These are phyloP conservation scores for Saccharomyces hybrid DNA, from an alignment of 1,139 yeast species.

Conservation along the genomic window DNA sequence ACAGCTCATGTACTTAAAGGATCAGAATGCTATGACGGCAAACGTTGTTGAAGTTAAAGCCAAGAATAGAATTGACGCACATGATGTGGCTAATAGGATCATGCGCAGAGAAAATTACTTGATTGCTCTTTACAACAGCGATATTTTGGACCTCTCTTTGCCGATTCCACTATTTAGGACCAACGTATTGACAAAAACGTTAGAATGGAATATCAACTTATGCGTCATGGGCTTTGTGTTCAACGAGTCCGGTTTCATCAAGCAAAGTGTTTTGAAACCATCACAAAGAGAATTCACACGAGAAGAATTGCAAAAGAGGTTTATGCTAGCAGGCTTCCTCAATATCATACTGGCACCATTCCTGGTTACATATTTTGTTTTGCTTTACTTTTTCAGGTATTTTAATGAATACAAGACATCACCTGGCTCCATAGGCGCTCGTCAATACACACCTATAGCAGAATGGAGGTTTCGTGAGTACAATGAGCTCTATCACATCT, in stretches of 20 bases:
- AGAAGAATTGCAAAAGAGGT: slow-evolving; percentile 65
- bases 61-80: slow-evolving; percentile 75
- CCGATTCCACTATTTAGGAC: slow-evolving; percentile 37
- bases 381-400: slow-evolving; percentile 79
- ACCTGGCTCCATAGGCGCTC: slow-evolving; percentile 74
- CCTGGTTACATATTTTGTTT: slow-evolving; percentile 69
- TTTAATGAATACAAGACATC: slow-evolving; percentile 88
- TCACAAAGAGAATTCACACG: slow-evolving; percentile 60
- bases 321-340: slow-evolving; percentile 78
- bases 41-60: slow-evolving; percentile 54
- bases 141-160: slow-evolving; percentile 57
- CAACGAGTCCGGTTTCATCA: slow-evolving; percentile 77
- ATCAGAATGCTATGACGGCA: slow-evolving; percentile 59
- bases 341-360: slow-evolving; percentile 81
- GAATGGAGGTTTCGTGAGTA: slow-evolving; percentile 93
- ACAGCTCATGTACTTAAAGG: slow-evolving; percentile 63
- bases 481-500: slow-evolving; percentile 85
- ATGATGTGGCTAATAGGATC: slow-evolving; percentile 87
- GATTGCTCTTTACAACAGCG: slow-evolving; percentile 79
- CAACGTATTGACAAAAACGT: slow-evolving; percentile 65
- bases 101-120: slow-evolving; percentile 92
- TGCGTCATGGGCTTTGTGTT: slow-evolving; percentile 84
- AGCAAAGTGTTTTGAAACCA: slow-evolving; percentile 63
- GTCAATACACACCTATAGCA: slow-evolving; percentile 90
- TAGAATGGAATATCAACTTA: slow-evolving; percentile 89